Conservation (phyloP, 176 grass and related monocot species). For the Urochloa ruziziensis region DNA sequence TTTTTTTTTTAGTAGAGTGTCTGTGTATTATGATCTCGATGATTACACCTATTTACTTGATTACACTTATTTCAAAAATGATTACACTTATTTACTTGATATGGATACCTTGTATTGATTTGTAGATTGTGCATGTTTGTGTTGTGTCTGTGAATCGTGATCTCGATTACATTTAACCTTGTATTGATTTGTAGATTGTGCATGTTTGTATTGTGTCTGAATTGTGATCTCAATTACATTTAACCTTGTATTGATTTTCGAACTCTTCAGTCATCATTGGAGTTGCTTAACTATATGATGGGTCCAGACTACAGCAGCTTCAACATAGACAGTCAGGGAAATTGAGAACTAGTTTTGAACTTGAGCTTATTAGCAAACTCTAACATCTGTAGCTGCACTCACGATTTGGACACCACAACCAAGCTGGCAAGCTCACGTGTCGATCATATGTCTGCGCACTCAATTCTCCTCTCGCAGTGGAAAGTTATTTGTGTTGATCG, state of each 20-base stretch:
- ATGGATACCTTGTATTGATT: neutral
- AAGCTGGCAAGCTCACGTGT: too few relatives aligned
- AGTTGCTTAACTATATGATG: neutral
- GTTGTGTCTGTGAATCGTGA: too few relatives aligned
- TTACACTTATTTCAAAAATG: too few relatives aligned
- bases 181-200: neutral
- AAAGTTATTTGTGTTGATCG: too few relatives aligned
- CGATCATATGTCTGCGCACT: too few relatives aligned
- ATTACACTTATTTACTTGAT: too few relatives aligned
- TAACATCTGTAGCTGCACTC: neutral
- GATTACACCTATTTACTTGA: neutral
- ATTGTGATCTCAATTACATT: too few relatives aligned
- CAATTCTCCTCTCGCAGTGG: too few relatives aligned
- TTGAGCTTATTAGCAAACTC: neutral
- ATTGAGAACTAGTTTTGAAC: neutral
- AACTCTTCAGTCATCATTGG: neutral
- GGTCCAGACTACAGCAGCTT: neutral
- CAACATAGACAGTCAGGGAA: neutral
- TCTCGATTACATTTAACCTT: neutral
- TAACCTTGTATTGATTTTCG: neutral
- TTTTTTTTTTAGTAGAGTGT: neutral
- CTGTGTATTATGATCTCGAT: constrained; percentile 4
- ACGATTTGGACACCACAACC: too few relatives aligned
- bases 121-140: neutral
- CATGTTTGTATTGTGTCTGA: too few relatives aligned